phyloP scores from a whole-genome alignment of 305 asterid genomes.

The Euphrasia arctica region DNA sequence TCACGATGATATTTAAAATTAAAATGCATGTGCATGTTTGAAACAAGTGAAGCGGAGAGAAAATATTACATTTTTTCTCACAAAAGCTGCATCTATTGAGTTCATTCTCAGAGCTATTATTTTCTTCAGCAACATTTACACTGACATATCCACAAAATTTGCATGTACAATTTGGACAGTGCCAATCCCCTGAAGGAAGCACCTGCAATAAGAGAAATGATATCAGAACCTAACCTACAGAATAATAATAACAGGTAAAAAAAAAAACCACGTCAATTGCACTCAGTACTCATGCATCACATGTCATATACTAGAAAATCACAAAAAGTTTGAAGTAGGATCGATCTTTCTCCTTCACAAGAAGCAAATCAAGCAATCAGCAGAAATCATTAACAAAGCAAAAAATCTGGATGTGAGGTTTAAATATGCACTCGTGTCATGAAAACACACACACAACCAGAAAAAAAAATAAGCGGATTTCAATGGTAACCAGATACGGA shows the following conservation, averaged over 20 bases:
- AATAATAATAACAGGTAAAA: constrained; percentile 2
- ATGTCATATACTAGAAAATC: constrained; percentile 11
- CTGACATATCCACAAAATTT: constrained; percentile 65
- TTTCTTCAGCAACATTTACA: constrained; percentile 39
- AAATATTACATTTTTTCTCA: constrained; percentile 75
- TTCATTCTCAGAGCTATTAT: constrained; percentile 34
- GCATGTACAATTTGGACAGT: constrained; percentile 88
- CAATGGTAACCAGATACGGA: not conserved
- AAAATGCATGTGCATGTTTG: not conserved
- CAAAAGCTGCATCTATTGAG: constrained; percentile 67
- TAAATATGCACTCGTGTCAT: too few species aligned
- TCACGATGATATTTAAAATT: constrained; percentile 16
- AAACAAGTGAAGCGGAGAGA: not conserved
- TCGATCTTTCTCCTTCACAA: not conserved
- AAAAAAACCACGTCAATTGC: not conserved
- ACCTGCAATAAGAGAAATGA: constrained; percentile 44
- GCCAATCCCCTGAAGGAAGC: constrained; percentile 97
- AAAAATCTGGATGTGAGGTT: not conserved
- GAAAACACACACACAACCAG: too few species aligned
- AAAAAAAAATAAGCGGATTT: not conserved
- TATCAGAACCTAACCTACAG: constrained; percentile 18
- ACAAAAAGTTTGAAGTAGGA: constrained; percentile 13
- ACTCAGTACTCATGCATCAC: constrained; percentile 10
- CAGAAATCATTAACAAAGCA: constrained; percentile 6
- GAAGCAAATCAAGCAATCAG: not conserved